Evolutionary conservation across 208 protist genomes (phyloP), one percentile per base, ranked within the genome.

Genomic region (Acanthamoeba triangularis): DNA sequence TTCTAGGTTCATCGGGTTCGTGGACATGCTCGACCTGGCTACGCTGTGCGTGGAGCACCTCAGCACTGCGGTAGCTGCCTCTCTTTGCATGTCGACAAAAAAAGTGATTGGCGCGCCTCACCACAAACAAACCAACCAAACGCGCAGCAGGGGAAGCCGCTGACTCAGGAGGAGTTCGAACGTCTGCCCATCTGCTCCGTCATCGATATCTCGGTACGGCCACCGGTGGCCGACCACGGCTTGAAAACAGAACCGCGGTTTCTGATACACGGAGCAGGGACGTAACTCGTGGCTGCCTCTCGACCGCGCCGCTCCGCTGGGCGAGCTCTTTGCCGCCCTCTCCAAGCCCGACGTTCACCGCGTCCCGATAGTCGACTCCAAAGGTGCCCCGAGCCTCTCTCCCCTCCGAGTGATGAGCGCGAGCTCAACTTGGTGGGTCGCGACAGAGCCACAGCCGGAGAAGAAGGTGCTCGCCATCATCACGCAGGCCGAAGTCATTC

Each of bases 401-500:
- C 67, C 44, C 2, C 11, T n/a, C 37, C 23, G 67, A 8, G 28
- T 1, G 28, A 1, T 41, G 67, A 8, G n/a, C 0, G 30, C 4
- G 16, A 35, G 33, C 4, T 52, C 63, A 30, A 23, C 49, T 3
- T 90, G 33, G n/a, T 65, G 28, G 33, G 3, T 30, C 44, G n/a
- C n/a, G n/a, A 33, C 44, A 93, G 88, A 72, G 47, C 28, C 7
- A 0, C 16, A 93, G 65, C 69, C 88, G 10, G 88, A 74, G 25
- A 78, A 93, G 23, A 78, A 93, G 69, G 88, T 93, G 63, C 61
- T 93, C 16, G 88, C 88, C 30, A 93, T 93, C 35, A 54, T 93
- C 35, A 93, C 88, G 33, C 88, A 93, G 37, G 61, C 88, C 28
- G 88, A 93, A 30, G 33, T 93, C 4, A 54, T 93, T 28, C 88